Base-by-base conservation (phyloP, 176 grass and related monocot genomes). In the Aechmea fasciata region DNA sequence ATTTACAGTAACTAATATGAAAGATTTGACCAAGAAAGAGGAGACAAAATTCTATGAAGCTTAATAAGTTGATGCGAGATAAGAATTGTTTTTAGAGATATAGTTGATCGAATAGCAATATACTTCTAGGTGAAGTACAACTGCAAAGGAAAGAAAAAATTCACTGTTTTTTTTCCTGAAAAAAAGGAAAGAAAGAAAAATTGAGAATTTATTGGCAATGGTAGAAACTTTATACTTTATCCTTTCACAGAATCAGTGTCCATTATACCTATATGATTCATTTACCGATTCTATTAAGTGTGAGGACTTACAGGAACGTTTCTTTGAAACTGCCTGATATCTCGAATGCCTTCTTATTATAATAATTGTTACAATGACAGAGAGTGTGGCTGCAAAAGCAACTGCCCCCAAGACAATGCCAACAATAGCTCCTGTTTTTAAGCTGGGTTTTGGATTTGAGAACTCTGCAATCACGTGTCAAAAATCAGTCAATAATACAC, bases 341-440 rank as follows among this genome's bases (percentile, higher is more conserved):
- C 66, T 87, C 63, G 78, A 79, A 6, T 55, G 57, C 41, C 65
- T 84, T 76, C 61, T 79, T 84, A 91, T 50, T 79, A 87, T 67
- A 13, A 87, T 41, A 29, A 84, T 33, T 71, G 88, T 91, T 67
- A 87, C 33, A 14, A 91, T 0, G 59, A 72, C 74, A 57, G 88
- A 87, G 24, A 91, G 52, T 71, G 75, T 73, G 66, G 84, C 78
- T 1, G 88, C 74, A 59, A 48, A 81, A 79, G 69, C 81, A 91
- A 91, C 68, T 71, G 81, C 72, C 8, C 65, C 88, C 49, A 91
- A 48, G 19, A 87, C 78, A 57, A 91, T 28, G 59, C 88, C 88
- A 71, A 91, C 69, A 72, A 84, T 69, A 25, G 72, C 84, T 68
- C 88, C 88, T 68, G 78, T 91, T 50, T 84, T 87, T 55, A 87